Conservation (phyloP, 1,284 basidiomycete genomes). For the Ustilago esculenta region DNA sequence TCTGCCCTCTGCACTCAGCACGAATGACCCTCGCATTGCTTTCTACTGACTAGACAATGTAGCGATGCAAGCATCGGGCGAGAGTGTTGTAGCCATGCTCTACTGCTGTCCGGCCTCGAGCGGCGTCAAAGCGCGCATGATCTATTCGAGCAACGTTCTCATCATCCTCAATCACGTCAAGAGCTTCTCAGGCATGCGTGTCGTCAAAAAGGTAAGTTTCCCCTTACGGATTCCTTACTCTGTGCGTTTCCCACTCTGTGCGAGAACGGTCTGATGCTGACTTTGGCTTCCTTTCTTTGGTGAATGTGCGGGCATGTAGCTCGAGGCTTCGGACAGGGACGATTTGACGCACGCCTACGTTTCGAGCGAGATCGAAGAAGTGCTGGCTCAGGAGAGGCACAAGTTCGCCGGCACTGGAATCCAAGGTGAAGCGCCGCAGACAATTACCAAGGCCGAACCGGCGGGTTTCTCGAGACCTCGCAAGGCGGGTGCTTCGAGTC, state of each 20-base stretch:
- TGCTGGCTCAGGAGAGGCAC: conserved; percentile 33
- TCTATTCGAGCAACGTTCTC: conserved; percentile 55
- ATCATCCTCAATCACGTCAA: conserved; percentile 46
- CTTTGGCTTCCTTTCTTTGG: no score
- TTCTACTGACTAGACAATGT: conserved; percentile 49
- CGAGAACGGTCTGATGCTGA: no score
- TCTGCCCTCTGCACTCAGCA: conserved; percentile 17
- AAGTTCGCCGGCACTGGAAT: conserved; percentile 36
- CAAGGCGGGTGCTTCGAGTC: conserved; percentile 36
- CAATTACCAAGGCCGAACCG: conserved; percentile 8
- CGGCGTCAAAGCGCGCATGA: conserved; percentile 53
- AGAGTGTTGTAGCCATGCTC: conserved; percentile 53
- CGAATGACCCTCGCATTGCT: conserved; percentile 45
- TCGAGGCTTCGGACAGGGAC: conserved; percentile 35
- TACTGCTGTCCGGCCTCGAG: conserved; percentile 55
- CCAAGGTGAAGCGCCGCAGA: conserved; percentile 15
- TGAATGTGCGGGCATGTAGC: no score
- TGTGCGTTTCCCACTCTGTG: no score
- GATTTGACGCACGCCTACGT: conserved; percentile 36
- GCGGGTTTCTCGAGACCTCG: conserved; percentile 29
- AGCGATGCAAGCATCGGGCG: conserved; percentile 18
- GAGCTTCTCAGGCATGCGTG: conserved; percentile 41
- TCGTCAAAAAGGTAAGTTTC: conserved; percentile 49
- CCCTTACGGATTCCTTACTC: no score
- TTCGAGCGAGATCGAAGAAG: conserved; percentile 29